Percentiles rank a stretch among this genome's conserved stretches.
Evolutionary conservation across 2,329 filamentous ascomycete genomes (phyloP).

Genomic region (Alternaria metachromatica): DNA sequence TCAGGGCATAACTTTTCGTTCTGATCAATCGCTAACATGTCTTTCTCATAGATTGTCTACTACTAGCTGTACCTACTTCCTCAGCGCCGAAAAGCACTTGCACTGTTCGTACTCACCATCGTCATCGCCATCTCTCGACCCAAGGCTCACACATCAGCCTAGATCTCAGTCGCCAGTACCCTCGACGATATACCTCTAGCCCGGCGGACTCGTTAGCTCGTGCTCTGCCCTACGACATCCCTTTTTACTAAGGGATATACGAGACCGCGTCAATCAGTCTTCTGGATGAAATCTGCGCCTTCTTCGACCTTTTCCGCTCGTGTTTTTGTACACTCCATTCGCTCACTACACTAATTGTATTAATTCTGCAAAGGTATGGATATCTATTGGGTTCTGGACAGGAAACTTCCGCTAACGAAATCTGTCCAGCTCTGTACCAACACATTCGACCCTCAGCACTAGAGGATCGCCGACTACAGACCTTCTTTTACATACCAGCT

Average conservation of each 20-base stretch:
- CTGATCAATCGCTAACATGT: conserved; percentile 19
- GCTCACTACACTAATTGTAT: conserved; percentile 54
- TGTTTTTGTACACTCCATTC: conserved; percentile 43
- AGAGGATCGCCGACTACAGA: conserved; percentile 42
- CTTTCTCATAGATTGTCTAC: conserved; percentile 16
- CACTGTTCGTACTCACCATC: conserved; percentile 26
- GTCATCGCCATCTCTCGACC: not conserved
- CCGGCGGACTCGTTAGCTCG: conserved; percentile 62
- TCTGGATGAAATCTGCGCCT: conserved; percentile 53
- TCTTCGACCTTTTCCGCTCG: conserved; percentile 42
- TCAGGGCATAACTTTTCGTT: not conserved
- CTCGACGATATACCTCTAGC: conserved; percentile 49
- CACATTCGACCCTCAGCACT: conserved; percentile 44
- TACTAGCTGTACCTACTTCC: conserved; percentile 22
- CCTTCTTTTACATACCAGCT: conserved; percentile 60
- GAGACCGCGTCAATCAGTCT: conserved; percentile 44
- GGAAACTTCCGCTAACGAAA: conserved; percentile 22
- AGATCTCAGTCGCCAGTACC: conserved; percentile 48
- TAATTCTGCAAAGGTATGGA: conserved; percentile 58
- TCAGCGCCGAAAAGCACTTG: conserved; percentile 23
- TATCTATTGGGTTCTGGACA: conserved; percentile 11
- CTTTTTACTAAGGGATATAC: conserved; percentile 45
- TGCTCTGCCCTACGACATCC: conserved; percentile 54
- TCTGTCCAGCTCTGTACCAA: conserved; percentile 43
- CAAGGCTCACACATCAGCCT: conserved; percentile 35